Conservation (phyloP, 495 filamentous ascomycete species). For the Penicillium psychrofluorescens region DNA sequence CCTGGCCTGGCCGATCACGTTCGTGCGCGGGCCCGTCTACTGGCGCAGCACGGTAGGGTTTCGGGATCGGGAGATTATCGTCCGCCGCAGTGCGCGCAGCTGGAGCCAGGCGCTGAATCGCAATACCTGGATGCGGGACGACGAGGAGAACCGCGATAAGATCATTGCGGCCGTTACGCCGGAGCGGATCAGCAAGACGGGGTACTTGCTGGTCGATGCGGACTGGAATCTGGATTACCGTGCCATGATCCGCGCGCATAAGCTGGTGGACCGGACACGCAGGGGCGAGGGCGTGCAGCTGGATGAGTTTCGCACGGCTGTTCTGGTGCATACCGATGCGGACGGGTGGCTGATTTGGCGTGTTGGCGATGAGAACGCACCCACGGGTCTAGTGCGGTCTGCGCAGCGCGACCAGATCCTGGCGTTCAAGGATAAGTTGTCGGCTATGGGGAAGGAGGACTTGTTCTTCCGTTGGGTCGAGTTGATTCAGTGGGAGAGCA, state of each 20-base stretch:
- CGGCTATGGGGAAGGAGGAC: slow-evolving; percentile 67
- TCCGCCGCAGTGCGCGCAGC: slow-evolving; percentile 52
- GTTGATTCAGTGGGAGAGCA: slow-evolving; percentile 74
- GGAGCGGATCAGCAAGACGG: slow-evolving; percentile 61
- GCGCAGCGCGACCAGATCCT: slow-evolving; percentile 54
- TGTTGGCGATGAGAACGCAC: slow-evolving; percentile 43
- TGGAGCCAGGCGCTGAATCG: slow-evolving; percentile 30
- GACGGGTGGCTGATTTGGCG: slow-evolving; percentile 60
- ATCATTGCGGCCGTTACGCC: slow-evolving; percentile 58
- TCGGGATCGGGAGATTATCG: slow-evolving; percentile 62
- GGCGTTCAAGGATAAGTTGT: slow-evolving; percentile 62
- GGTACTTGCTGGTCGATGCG: slow-evolving; percentile 68
- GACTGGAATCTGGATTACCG: slow-evolving; percentile 78
- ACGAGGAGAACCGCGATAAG: slow-evolving; percentile 41
- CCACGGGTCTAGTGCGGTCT: slow-evolving; percentile 40
- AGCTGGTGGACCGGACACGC: slow-evolving; percentile 42
- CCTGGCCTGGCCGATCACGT: slow-evolving; percentile 68
- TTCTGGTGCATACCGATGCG: slow-evolving; percentile 57
- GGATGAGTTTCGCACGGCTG: slow-evolving; percentile 52
- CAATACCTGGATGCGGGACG: slow-evolving; percentile 36
- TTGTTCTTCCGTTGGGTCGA: slow-evolving; percentile 84
- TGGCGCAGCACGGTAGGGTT: slow-evolving; percentile 73
- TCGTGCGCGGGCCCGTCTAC: slow-evolving; percentile 53
- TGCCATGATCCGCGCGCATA: slow-evolving; percentile 62
- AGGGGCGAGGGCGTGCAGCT: slow-evolving; percentile 42